Evolutionary conservation across 768 basidiomycete species (phyloP), one percentile per base, ranked within the genome.

Genomic region (Trametes cubensis): DNA sequence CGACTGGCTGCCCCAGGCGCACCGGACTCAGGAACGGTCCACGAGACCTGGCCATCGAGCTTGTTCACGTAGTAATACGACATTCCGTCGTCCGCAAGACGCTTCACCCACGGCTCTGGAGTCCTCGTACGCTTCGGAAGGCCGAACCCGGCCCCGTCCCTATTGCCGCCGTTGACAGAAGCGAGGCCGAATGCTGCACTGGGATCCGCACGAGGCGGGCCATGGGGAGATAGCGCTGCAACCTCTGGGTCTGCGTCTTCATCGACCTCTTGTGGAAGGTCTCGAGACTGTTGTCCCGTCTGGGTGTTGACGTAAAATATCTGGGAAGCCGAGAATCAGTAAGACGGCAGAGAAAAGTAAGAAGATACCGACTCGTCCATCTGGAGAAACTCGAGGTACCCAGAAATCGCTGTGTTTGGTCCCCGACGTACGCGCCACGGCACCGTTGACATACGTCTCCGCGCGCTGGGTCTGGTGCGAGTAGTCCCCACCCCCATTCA

Each of bases 301-400:
- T 90, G 84, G 2, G 92, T 93, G 70, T 98, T 99, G 65, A 93
- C 83, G 76, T 98, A 99, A 79, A 88, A 95, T 72, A 99, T 94
- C 95, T 97, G 34, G 34, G 45, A 28, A 39, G 21, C 23, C n/a
- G 38, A 13, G 10, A 44, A 20, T 60, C 28, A 67, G 60, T 23
- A 10, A 41, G 20, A 6, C 23, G 13, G 11, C 26, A 10, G 28
- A 44, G 17, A 42, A 2, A 50, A 46, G 21, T 40, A 50, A 7
- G 23, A 61, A 17, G 60, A 55, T 58, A 40, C 74, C 86, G 71
- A 91, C 94, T 83, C 92, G 92, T 53, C 93, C 92, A 67, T 91
- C 86, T 46, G 81, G 76, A 3, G 90, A 90, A 41, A 96, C 85
- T 67, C 87, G 84, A 13, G 95, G 95, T 72, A 95, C 86, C 95